Base-by-base conservation (phyloP, 441 rosid species). In the Populus hybrid region DNA sequence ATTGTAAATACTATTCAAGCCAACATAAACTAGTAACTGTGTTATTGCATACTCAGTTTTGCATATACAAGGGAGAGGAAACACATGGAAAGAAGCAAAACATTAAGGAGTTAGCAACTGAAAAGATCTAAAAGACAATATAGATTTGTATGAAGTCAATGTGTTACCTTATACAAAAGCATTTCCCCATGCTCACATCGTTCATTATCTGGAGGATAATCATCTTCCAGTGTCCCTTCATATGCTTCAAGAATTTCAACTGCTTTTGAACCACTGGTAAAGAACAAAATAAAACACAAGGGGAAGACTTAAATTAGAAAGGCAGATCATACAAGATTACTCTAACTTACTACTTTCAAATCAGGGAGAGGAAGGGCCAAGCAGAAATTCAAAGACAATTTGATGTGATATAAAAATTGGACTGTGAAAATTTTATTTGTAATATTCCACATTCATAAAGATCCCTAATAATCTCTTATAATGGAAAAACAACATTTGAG, bases 151-250 rank as follows among this genome's bases (percentile, higher is more conserved):
- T 59, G 53, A 74, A 24, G 75, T 53, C 40, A 35, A 72, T 23
- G 40, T 35, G 59, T 74, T 87, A 97, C 99, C 99, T 97, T 97
- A 82, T 97, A 97, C 61, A 94, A 82, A 84, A 94, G 97, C 99
- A 97, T 94, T 89, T 97, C 99, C 64, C 97, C 92, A 82, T 93
- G 98, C 79, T 97, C 99, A 81, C 91, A 86, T n/a, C 93, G 93
- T 86, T 97, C 99, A 86, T 91, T 94, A 71, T 97, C 99, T 3
- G 99, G 99, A 64, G 99, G 99, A 83, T 92, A 87, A 86, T 93
- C 98, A 86, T 93, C 99, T 83, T 97, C 99, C 70, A 97, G 87
- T 70, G 99, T 97, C 81, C 99, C 99, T 89, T 97, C 99, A 86
- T 89, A 97, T 63, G 99, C 99, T 79, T 97, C 98, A 85, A 97